phyloP scores from a whole-genome alignment of 106 monocot genomes.

The Allium fistulosum region DNA sequence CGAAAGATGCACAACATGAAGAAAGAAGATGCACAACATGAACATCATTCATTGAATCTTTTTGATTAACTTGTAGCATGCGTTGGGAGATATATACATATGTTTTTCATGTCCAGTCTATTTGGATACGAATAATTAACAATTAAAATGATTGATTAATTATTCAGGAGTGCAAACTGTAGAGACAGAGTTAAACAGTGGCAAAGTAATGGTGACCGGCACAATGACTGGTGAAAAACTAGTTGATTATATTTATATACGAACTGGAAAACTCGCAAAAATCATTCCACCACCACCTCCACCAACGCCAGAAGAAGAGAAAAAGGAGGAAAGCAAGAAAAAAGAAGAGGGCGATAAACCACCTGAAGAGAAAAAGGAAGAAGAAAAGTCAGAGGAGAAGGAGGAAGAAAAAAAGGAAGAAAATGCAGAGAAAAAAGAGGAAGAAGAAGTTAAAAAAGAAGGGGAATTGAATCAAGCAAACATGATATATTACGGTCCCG shows the following conservation, averaged over 20 bases:
- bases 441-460: constrained; percentile 12
- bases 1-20: too few relatives aligned
- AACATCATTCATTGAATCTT: too few relatives aligned
- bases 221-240: constrained; percentile 58
- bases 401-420: constrained; percentile 10
- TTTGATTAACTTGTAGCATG: too few relatives aligned
- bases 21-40: too few relatives aligned
- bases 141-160: too few relatives aligned
- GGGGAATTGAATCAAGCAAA: too few relatives aligned
- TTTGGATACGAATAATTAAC: too few relatives aligned
- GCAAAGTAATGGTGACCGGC: constrained; percentile 73
- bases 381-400: constrained; percentile 8
- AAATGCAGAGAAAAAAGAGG: constrained; percentile 17
- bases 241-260: constrained; percentile 57
- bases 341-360: constrained; percentile 14
- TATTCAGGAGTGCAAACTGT: too few relatives aligned
- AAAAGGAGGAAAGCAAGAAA: constrained; percentile 27
- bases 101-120: too few relatives aligned
- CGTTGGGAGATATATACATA: too few relatives aligned
- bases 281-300: constrained; percentile 58
- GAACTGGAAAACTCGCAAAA: constrained; percentile 57
- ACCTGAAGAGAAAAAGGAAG: constrained; percentile 23
- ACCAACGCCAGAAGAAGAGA: constrained; percentile 36
- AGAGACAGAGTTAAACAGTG: too few relatives aligned
- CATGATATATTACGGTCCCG: too few relatives aligned